Evolutionary conservation across 108 stramenopile species (phyloP), one percentile per base, ranked within the genome.

Genomic region (Seminavis robusta): DNA sequence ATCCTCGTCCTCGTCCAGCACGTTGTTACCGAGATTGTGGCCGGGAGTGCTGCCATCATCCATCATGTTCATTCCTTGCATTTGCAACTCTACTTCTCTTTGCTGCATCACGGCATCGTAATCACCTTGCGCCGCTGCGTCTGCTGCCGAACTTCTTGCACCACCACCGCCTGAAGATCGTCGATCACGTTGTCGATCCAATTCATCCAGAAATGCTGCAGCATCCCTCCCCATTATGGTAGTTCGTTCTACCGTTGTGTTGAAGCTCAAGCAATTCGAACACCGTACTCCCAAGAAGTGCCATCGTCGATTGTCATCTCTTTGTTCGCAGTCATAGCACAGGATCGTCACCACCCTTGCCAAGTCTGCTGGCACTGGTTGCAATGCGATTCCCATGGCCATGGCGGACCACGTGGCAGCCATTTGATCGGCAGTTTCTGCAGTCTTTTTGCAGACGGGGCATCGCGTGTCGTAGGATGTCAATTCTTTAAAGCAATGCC

Each of bases 381-480:
- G 90, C 31, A 85, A 48, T 32, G 80, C 84, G 33, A 91, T 77
- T 1, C 79, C 86, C 57, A 71, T 62, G 0, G 90, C 90, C 81
- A 91, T 84, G 32, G 86, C 83, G 41, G 56, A 50, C 90, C 90
- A 91, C 6, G 83, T 87, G 9, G 76, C 69, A 41, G 70, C 67
- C 90, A 91, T 91, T 59, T 71, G 72, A 59, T 91, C 90, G 4
- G 68, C 74, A 26, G 84, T 87, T 56, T 77, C 76, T 13, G 90
- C 90, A 13, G 90, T 91, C 66, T 85, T 87, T 65, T 91, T 91
- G 58, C 90, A 91, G 8, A 91, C 83, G 17, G 90, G 90, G 46
- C 90, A 91, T 17, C 90, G 69, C 7, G 77, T 76, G 61, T 91
- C 90, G 43, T 83, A 73, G 10, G 67, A 60, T 0, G 86, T 71